Conservation (phyloP, 345 rosid species). For the Acer yangbiense region DNA sequence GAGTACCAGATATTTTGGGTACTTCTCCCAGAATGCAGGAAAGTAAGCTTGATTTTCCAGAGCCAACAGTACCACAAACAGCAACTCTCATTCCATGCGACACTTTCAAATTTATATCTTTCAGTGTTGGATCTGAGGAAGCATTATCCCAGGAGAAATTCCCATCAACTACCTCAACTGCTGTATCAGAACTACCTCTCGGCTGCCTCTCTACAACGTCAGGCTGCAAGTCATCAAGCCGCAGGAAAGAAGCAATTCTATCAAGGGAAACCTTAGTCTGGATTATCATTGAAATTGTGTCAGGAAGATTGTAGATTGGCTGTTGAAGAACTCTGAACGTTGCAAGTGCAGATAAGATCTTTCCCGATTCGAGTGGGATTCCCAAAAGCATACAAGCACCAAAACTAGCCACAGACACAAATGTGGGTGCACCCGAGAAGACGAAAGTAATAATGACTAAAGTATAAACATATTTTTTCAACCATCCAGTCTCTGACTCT, state of each 20-base stretch:
- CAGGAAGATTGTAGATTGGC: slow-evolving; percentile 59
- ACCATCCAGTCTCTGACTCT: slow-evolving; percentile 51
- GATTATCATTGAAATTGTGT: slow-evolving; percentile 49
- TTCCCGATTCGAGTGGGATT: slow-evolving; percentile 57
- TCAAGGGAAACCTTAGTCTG: slow-evolving; percentile 67
- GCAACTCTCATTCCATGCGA: slow-evolving; percentile 60
- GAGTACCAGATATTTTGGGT: slow-evolving; percentile 52
- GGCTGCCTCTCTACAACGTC: slow-evolving; percentile 33
- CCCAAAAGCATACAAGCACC: slow-evolving; percentile 49
- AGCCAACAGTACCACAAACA: slow-evolving; percentile 71
- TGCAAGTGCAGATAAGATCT: slow-evolving; percentile 65
- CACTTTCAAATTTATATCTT: slow-evolving; percentile 50
- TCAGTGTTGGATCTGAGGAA: slow-evolving; percentile 40
- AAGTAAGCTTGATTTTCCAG: slow-evolving; percentile 75
- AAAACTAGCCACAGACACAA: slow-evolving; percentile 52
- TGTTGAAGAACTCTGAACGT: slow-evolving; percentile 50
- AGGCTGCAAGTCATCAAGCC: slow-evolving; percentile 54
- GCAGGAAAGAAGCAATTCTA: slow-evolving; percentile 59
- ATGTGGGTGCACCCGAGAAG: slow-evolving; percentile 57
- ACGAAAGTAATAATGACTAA: slow-evolving; percentile 29
- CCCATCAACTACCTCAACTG: slow-evolving; percentile 45
- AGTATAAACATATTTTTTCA: slow-evolving; percentile 43
- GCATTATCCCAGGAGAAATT: slow-evolving; percentile 60
- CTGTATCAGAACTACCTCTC: slow-evolving; percentile 31
- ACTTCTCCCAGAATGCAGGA: slow-evolving; percentile 71